A percentile compares a stretch with the other conserved stretches of the same genome.
These are phyloP conservation scores for Amanita jacksonii DNA, from an alignment of 768 basidiomycete genomes.

Conservation along the genomic window DNA sequence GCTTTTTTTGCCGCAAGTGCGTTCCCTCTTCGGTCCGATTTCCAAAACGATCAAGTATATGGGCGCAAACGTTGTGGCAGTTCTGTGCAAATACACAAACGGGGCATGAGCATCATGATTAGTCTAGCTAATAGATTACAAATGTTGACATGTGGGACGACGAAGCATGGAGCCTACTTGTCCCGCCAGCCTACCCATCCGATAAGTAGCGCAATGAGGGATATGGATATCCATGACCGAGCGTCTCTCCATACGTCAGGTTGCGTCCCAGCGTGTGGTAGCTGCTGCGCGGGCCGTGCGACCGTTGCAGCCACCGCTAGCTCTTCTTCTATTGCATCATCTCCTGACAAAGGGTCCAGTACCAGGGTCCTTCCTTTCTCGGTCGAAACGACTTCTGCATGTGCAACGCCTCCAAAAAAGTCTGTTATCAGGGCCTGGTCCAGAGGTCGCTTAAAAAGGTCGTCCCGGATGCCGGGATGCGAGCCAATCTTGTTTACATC, in stretches of 20 bases:
- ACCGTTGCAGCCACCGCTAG: background rate
- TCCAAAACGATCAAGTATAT: too few species aligned
- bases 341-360: background rate
- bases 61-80: too few species aligned
- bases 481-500: constrained; percentile 70
- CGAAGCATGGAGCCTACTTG: background rate
- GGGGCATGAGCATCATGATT: too few species aligned
- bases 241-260: constrained; percentile 12
- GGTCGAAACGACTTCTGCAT: constrained; percentile 50
- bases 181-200: constrained; percentile 18
- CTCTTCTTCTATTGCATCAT: background rate
- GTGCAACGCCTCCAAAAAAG: constrained; percentile 84
- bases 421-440: constrained; percentile 61
- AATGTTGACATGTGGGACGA: too few species aligned
- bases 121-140: too few species aligned
- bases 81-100: too few species aligned
- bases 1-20: too few species aligned
- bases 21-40: too few species aligned
- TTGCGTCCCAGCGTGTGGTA: background rate
- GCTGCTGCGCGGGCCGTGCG: background rate
- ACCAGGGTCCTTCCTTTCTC: background rate
- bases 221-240: constrained; percentile 23
- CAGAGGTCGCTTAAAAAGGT: constrained; percentile 67
- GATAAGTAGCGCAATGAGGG: constrained; percentile 19
- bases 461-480: constrained; percentile 81